Base-by-base conservation (phyloP, 345 rosid species). In the Kernera saxatilis region DNA sequence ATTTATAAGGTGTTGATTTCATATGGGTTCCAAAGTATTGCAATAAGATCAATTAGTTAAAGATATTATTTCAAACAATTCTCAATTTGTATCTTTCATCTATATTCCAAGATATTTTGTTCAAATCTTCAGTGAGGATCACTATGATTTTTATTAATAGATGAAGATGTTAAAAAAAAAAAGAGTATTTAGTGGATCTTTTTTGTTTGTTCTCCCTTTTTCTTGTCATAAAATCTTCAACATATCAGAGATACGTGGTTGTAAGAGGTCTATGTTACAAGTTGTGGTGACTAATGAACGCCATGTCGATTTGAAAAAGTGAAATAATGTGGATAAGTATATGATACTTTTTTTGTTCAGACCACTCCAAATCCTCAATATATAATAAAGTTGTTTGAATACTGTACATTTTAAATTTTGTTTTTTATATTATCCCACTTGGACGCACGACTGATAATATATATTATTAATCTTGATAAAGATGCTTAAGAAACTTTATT, bases 271-370 rank as follows among this genome's bases (percentile, higher is more conserved):
- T 51, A 67, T 30, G 64, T 41, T 37, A 50, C 6, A 52, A 23
- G 46, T 68, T 68, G 78, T 68, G 74, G 77, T 73, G 59, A 49
- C 45, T 56, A 66, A 60, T 35, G 43, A 68, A 61, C n/a, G 54
- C 46, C 78, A 67, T n/a, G 78, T 74, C 49, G n/a, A 68, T 55
- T 59, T 55, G 3, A 8, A 32, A 72, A 72, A 72, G 70, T 72
- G 76, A 44, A 72, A 43, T 49, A 27, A 21, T 72, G 64, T 72
- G 70, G 76, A 72, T 72, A 62, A 63, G 70, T 62, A 52, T 55
- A 43, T 12, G 73, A 55, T 69, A 41, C 55, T 65, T 69, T 69
- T 68, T 26, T 32, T 22, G n/a, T n/a, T 21, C 30, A 43, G 17
- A 56, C 32, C 43, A 41, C 62, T 30, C 13, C 48, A 40, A 18